A percentile compares a stretch with the other conserved stretches of the same genome.
These are phyloP conservation scores for Syzygium grande DNA, from an alignment of 345 rosid genomes.

Conservation along the genomic window DNA sequence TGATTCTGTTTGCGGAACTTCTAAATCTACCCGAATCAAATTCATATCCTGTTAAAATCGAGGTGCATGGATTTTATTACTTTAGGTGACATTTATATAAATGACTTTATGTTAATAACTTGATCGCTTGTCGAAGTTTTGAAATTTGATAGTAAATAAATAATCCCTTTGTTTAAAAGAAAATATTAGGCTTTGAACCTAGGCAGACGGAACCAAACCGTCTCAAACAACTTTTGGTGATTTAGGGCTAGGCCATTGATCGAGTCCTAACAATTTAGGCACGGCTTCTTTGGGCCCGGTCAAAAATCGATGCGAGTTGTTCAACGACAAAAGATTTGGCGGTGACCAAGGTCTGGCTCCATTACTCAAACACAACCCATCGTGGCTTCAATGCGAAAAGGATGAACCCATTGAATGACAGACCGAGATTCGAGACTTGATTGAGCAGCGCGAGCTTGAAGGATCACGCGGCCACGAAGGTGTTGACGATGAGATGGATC, in stretches of 20 bases:
- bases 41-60: background rate
- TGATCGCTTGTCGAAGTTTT: background rate
- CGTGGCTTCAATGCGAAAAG: background rate
- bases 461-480: background rate
- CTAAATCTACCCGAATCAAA: background rate
- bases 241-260: background rate
- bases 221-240: background rate
- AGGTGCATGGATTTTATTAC: background rate
- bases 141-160: background rate
- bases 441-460: background rate
- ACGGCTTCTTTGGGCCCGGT: rapidly evolving
- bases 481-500: background rate
- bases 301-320: background rate
- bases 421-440: background rate
- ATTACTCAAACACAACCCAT: background rate
- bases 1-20: background rate
- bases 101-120: background rate
- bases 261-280: background rate
- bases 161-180: background rate
- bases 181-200: background rate
- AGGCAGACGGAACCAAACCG: background rate
- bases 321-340: too few species aligned
- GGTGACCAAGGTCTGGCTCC: background rate
- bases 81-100: background rate
- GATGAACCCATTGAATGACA: background rate